phyloP scores from a whole-genome alignment of 495 filamentous ascomycete species.

The Paragyromitra xinjiangensis region DNA sequence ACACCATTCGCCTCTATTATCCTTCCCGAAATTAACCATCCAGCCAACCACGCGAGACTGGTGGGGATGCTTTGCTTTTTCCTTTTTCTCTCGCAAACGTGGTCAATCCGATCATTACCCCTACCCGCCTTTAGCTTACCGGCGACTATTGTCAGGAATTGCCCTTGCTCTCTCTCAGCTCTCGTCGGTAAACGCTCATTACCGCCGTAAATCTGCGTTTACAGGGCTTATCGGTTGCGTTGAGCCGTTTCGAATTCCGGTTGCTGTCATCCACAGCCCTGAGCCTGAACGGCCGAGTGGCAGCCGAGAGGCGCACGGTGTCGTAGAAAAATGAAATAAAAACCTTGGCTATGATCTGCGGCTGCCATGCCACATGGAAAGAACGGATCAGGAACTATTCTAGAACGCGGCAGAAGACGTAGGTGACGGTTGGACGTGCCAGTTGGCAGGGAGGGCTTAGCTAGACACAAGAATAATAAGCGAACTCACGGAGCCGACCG shows the following conservation, averaged over 20 bases:
- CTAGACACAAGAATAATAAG: slow-evolving; percentile 20
- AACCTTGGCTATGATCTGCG: slow-evolving; percentile 27
- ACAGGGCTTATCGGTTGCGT: not conserved
- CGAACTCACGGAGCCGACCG: slow-evolving; percentile 42
- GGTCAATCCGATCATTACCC: slow-evolving; percentile 7
- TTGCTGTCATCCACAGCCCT: not conserved
- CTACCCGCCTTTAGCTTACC: not conserved
- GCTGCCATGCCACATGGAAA: slow-evolving; percentile 37
- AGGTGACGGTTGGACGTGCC: not conserved
- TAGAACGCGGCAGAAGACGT: slow-evolving; percentile 34
- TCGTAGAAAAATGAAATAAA: not conserved
- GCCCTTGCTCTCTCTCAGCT: slow-evolving; percentile 10
- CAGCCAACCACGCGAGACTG: not conserved
- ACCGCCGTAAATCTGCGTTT: slow-evolving; percentile 14
- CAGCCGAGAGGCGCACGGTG: slow-evolving; percentile 10
- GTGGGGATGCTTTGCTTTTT: not conserved
- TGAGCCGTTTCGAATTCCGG: slow-evolving; percentile 5
- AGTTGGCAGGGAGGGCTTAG: slow-evolving; percentile 45
- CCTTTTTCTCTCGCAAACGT: not conserved
- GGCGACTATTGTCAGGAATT: not conserved
- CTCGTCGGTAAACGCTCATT: slow-evolving; percentile 6
- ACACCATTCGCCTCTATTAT: not conserved
- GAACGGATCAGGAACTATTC: slow-evolving; percentile 37
- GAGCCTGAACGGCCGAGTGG: slow-evolving; percentile 20
- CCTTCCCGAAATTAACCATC: not conserved